phyloP scores from a whole-genome alignment of 139 green algal species.

The Volvox reticuliferus region DNA sequence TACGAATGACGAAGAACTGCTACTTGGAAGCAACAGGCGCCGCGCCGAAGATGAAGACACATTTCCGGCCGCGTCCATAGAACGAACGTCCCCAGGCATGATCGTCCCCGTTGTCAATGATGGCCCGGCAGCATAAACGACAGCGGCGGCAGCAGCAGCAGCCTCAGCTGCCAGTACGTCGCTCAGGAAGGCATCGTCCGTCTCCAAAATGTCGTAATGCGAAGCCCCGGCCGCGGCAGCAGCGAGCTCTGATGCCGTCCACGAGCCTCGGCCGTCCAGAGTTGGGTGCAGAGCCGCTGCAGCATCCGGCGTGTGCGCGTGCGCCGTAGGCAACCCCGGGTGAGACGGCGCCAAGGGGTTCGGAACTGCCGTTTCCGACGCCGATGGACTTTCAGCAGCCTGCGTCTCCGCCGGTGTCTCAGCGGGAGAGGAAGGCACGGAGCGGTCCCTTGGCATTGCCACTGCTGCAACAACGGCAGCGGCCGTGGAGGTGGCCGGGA shows the following conservation, averaged over 20 bases:
- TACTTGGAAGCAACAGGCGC: not conserved
- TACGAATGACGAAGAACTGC: slow-evolving; percentile 7
- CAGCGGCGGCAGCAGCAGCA: not conserved
- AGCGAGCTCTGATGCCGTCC: not conserved
- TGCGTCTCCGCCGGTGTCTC: not conserved
- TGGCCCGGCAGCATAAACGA: not conserved
- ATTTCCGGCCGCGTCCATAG: not conserved
- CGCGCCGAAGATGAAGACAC: not conserved
- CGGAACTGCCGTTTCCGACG: too few species aligned
- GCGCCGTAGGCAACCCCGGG: not conserved
- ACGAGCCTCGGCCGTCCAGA: not conserved
- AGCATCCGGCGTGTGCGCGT: too few species aligned
- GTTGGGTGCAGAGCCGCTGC: not conserved
- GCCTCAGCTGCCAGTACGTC: not conserved
- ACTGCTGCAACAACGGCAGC: not conserved
- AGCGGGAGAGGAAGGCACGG: not conserved
- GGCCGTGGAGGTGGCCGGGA: not conserved
- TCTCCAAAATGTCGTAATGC: not conserved
- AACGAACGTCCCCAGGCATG: not conserved
- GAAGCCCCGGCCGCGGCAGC: not conserved
- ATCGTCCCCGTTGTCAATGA: not conserved
- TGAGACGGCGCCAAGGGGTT: not conserved
- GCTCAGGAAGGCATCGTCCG: not conserved
- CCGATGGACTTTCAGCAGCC: too few species aligned
- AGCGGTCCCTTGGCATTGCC: not conserved